phyloP scores from a whole-genome alignment of 805 yeast species.

The Lipomyces spencermartinsiae region DNA sequence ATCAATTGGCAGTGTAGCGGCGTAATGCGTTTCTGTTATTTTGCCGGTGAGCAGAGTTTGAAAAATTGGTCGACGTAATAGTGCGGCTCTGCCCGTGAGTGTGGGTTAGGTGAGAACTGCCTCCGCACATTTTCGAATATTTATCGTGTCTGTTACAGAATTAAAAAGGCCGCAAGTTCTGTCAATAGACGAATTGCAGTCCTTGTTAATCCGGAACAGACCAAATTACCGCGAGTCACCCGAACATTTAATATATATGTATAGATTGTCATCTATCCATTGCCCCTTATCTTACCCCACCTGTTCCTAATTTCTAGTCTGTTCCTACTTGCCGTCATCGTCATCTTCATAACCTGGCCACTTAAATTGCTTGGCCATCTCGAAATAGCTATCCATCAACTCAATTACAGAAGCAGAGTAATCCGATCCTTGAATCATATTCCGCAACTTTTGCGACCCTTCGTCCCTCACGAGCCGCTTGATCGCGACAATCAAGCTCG shows the following conservation, averaged over 20 bases:
- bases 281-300: neutral
- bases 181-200: too few relatives aligned
- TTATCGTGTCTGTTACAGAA: too few relatives aligned
- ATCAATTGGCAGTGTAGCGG: neutral
- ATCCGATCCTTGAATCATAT: conserved; percentile 71
- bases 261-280: neutral
- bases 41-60: neutral
- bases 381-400: conserved; percentile 60
- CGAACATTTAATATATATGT: neutral
- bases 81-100: neutral
- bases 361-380: conserved; percentile 54
- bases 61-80: neutral
- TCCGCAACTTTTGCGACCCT: conserved; percentile 44
- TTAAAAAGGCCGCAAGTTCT: too few relatives aligned
- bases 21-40: neutral
- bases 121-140: too few relatives aligned
- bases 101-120: neutral
- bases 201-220: neutral
- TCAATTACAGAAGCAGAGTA: conserved; percentile 65
- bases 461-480: conserved; percentile 33
- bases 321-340: conserved; percentile 19
- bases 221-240: neutral
- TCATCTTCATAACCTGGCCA: conserved; percentile 52
- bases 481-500: conserved; percentile 30
- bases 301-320: too few relatives aligned